phyloP scores from a whole-genome alignment of 2,329 filamentous ascomycete genomes.

The Fusarium siculi region DNA sequence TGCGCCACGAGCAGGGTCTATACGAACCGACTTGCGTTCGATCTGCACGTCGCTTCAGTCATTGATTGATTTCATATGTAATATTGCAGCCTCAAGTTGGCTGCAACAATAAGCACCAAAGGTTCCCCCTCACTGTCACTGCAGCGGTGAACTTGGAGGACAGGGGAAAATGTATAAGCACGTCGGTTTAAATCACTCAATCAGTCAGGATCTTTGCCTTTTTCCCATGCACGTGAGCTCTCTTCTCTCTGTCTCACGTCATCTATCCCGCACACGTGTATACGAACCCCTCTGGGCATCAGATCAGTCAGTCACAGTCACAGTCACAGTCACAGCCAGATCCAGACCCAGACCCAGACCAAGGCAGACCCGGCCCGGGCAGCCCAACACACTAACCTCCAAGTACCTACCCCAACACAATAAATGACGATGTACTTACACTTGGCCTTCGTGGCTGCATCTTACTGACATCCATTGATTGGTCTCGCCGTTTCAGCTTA shows the following conservation, averaged over 20 bases:
- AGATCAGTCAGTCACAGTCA: not conserved
- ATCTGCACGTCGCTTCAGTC: conserved; percentile 7
- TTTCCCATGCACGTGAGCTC: not conserved
- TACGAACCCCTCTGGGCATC: not conserved
- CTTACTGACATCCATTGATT: conserved; percentile 1
- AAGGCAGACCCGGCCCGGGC: not conserved
- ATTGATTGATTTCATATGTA: not conserved
- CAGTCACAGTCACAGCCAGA: not conserved
- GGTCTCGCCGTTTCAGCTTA: conserved; percentile 16
- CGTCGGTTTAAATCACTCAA: conserved; percentile 12
- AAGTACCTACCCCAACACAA: not conserved
- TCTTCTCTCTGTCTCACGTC: conserved; percentile 12
- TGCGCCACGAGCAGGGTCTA: conserved; percentile 27
- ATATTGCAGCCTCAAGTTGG: conserved; percentile 9
- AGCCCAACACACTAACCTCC: not conserved
- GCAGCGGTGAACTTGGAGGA: not conserved
- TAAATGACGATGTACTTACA: not conserved
- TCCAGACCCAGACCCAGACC: not conserved
- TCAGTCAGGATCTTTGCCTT: not conserved
- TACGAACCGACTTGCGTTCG: conserved; percentile 29
- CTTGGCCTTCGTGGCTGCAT: conserved; percentile 12
- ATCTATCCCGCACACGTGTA: conserved; percentile 2
- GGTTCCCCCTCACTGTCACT: not conserved
- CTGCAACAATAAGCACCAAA: conserved; percentile 5
- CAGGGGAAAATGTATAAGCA: not conserved